Evolutionary conservation across 139 green algal species (phyloP).

Genomic region (Pleodorina starrii): DNA sequence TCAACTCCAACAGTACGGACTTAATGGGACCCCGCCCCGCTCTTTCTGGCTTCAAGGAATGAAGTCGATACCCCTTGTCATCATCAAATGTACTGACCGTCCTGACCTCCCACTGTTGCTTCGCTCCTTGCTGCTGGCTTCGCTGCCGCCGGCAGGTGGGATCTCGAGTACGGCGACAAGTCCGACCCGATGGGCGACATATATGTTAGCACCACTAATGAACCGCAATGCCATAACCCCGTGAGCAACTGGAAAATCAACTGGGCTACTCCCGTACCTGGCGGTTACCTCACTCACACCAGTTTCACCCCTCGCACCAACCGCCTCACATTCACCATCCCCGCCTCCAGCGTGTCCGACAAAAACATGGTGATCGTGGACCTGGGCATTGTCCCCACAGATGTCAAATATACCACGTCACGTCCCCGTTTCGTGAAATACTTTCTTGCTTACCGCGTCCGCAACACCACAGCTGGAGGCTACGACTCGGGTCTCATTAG

Average conservation of each 20-base stretch:
- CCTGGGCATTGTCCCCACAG: neutral
- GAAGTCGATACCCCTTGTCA: too few relatives aligned
- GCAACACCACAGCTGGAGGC: neutral
- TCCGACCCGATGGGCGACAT: neutral
- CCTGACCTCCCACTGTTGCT: too few relatives aligned
- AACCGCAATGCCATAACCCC: neutral
- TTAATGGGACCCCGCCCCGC: too few relatives aligned
- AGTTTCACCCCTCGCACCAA: neutral
- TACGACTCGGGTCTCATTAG: neutral
- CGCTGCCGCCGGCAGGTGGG: too few relatives aligned
- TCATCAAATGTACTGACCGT: too few relatives aligned
- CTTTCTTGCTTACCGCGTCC: neutral
- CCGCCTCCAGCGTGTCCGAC: neutral
- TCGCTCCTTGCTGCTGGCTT: too few relatives aligned
- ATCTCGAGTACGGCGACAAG: constrained; percentile 8
- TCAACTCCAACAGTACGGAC: too few relatives aligned
- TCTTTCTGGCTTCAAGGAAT: too few relatives aligned
- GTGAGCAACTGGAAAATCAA: neutral
- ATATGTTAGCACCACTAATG: too few relatives aligned
- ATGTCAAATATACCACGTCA: too few relatives aligned
- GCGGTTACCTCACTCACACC: constrained; percentile 1
- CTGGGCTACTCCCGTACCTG: neutral
- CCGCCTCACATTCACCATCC: neutral
- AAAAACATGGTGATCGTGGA: neutral
- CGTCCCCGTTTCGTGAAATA: neutral